A percentile compares a stretch with the other conserved stretches of the same genome.
These are phyloP conservation scores for Leccinum cinnamomeum DNA, from an alignment of 1,284 basidiomycete genomes.

Conservation along the genomic window DNA sequence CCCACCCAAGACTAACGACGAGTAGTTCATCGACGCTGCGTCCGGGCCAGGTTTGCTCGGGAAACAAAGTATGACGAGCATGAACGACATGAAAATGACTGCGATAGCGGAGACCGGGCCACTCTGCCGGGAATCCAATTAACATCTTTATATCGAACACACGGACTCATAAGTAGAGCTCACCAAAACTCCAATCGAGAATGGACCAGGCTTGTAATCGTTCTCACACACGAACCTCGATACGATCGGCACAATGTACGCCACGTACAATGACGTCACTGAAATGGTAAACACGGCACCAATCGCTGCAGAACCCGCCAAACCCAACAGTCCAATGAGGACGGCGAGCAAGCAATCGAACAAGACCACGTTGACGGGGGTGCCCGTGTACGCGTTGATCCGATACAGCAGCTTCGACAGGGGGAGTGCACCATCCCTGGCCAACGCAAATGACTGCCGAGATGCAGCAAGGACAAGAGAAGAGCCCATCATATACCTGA, in stretches of 20 bases:
- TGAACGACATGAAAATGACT: slow-evolving; percentile 32
- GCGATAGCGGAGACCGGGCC: slow-evolving; percentile 28
- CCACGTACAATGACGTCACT: not conserved
- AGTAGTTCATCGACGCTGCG: slow-evolving; percentile 33
- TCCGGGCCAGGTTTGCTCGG: slow-evolving; percentile 19
- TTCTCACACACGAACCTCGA: not conserved
- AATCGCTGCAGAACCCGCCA: not conserved
- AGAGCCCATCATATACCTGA: not conserved
- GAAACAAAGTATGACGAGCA: slow-evolving; percentile 32
- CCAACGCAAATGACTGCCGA: not conserved
- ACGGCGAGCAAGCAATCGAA: not conserved
- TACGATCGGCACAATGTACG: not conserved
- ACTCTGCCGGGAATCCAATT: slow-evolving; percentile 17
- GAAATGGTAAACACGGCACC: not conserved
- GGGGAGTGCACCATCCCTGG: not conserved
- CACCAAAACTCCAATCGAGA: not conserved
- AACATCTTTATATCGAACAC: not conserved
- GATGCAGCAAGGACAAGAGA: not conserved
- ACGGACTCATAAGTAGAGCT: not conserved
- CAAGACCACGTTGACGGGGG: not conserved
- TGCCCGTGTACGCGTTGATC: not conserved
- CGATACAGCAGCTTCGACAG: not conserved
- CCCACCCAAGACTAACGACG: slow-evolving; percentile 31
- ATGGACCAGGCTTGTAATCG: not conserved
- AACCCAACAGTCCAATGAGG: not conserved